Evolutionary conservation across 2,329 filamentous ascomycete genomes (phyloP), one percentile per base, ranked within the genome.

Genomic region (Scedosporium boydii): DNA sequence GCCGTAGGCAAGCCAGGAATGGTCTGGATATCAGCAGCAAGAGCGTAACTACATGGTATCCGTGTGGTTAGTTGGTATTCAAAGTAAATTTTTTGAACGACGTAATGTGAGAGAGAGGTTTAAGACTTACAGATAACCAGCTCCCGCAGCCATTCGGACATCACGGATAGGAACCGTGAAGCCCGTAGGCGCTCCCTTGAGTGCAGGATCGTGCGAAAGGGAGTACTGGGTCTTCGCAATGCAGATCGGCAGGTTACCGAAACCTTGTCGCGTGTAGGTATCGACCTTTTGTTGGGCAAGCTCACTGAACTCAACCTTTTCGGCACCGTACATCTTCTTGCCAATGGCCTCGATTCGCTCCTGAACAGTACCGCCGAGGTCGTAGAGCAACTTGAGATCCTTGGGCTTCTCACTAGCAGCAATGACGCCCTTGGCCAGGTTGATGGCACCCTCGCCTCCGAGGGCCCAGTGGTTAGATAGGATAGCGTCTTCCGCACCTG

Each of bases 171-270:
- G 95, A 5, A 99, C 87, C 0, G 91, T 96, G 76, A 98, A 99
- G 64, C 93, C 95, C 3, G 88, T 90, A 26, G 95, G 95, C 7
- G 95, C 95, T 65, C 95, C 95, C 84, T 99, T 99, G 69, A 98
- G 82, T 10, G 90, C 87, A 2, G 93, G 89, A 74, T 99, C 92
- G 75, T 98, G 93, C 63, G 89, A 95, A 58, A 99, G 82, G 41
- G 91, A 96, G 80, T 99, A 99, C 76, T 99, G 95, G 14, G 95
- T 99, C 87, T 99, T 99, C 65, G 95, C 95, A 67, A 98, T 85
- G 75, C 95, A 99, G 71, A 98, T 96, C 42, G 95, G 95, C 67
- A 99, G 80, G 75, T 96, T 91, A 23, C 89, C 89, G 70, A 93
- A 96, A 56, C 95, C 95, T 76, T 98, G 95, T 72, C 86, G 86